phyloP scores from a whole-genome alignment of 2,329 filamentous ascomycete genomes.

The Chaetomium strumarium region DNA sequence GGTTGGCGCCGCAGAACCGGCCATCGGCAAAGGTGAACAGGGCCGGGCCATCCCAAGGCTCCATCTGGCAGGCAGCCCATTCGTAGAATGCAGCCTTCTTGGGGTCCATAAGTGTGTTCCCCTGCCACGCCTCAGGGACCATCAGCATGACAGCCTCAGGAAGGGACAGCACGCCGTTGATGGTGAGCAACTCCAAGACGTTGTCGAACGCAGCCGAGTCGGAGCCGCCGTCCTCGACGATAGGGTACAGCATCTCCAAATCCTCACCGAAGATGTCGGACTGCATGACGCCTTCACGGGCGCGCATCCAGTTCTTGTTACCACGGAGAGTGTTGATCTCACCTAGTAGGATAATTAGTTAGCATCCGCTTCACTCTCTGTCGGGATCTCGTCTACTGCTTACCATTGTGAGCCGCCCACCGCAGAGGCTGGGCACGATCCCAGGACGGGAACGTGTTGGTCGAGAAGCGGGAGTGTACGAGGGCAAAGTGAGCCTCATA shows the following conservation, averaged over 20 bases:
- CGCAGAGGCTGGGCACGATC: conserved; percentile 92
- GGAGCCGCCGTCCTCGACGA: conserved; percentile 93
- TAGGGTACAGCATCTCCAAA: conserved; percentile 82
- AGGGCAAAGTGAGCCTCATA: conserved; percentile 96
- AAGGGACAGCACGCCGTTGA: conserved; percentile 91
- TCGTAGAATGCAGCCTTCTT: conserved; percentile 97
- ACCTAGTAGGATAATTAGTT: conserved; percentile 35
- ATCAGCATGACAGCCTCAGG: conserved; percentile 98
- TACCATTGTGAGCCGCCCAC: conserved; percentile 96
- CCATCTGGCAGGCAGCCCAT: conserved; percentile 98
- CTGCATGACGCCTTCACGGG: conserved; percentile 89
- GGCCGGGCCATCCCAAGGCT: conserved; percentile 95
- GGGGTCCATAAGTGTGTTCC: conserved; percentile 84
- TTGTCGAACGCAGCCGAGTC: conserved; percentile 98
- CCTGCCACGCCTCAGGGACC: conserved; percentile 97
- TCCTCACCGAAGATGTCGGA: conserved; percentile 91
- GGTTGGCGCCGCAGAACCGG: conserved; percentile 95
- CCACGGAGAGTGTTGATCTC: conserved; percentile 96
- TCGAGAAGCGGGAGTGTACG: conserved; percentile 95
- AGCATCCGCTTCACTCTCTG: conserved; percentile 8
- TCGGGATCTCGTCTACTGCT: conserved; percentile 23
- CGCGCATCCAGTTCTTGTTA: conserved; percentile 99
- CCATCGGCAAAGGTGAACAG: conserved; percentile 97
- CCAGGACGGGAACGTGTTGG: conserved; percentile 98
- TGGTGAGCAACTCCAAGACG: conserved; percentile 85